These are phyloP conservation scores for Eutreptiella sp. DNA, from an alignment of 208 protist genomes.

Conservation along the genomic window DNA sequence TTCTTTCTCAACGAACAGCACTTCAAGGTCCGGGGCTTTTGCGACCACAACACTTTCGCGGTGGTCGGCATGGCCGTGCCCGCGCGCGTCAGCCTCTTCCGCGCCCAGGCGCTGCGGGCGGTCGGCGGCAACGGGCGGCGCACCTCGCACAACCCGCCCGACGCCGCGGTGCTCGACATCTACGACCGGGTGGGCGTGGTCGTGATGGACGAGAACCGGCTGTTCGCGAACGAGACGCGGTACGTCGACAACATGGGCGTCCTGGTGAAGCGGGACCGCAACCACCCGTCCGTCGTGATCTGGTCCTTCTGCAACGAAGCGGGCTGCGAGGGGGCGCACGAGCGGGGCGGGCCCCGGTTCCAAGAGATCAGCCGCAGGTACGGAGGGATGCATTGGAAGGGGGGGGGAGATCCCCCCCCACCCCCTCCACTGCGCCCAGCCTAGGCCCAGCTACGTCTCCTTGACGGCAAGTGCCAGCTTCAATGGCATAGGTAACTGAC, in stretches of 20 bases:
- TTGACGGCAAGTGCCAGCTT: too few relatives aligned
- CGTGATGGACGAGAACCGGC: conserved; percentile 35
- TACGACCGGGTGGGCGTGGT: conserved; percentile 25
- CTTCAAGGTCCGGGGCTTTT: conserved; percentile 38
- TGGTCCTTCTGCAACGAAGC: conserved; percentile 37
- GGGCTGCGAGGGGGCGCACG: conserved; percentile 16
- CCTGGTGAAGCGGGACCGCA: conserved; percentile 27
- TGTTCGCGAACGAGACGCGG: conserved; percentile 13
- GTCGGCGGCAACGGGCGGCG: conserved; percentile 30
- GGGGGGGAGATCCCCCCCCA: too few relatives aligned
- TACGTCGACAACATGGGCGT: conserved; percentile 32
- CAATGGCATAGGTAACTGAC: too few relatives aligned
- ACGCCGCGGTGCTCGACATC: conserved; percentile 19
- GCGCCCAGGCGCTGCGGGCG: conserved; percentile 27
- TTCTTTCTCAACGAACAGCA: conserved; percentile 34
- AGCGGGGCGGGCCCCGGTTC: conserved; percentile 18
- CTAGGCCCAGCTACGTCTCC: too few relatives aligned
- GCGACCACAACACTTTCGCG: conserved; percentile 36
- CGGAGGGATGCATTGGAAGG: conserved; percentile 17
- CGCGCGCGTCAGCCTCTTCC: conserved; percentile 33
- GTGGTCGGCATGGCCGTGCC: conserved; percentile 27
- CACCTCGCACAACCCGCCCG: conserved; percentile 31
- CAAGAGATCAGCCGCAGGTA: conserved; percentile 10
- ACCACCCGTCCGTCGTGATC: conserved; percentile 29
- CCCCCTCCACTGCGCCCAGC: too few relatives aligned